Percentiles rank a stretch among this genome's conserved stretches.
These are phyloP conservation scores for Perilla frutescens DNA, from an alignment of 257 asterid species.

Conservation along the genomic window DNA sequence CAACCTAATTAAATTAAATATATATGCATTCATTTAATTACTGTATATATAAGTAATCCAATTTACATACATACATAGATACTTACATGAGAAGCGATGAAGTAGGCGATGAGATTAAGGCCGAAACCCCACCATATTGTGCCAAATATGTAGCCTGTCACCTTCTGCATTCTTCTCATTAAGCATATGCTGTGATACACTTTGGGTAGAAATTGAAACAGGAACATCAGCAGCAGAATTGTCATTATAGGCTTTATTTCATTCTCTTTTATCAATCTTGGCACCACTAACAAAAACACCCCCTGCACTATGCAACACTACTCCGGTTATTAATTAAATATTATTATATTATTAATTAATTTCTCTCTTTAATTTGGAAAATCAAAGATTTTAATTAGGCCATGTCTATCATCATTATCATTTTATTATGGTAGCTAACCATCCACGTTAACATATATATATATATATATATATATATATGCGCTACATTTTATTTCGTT, in stretches of 20 bases:
- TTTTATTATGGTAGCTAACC: neutral
- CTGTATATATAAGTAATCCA: too few relatives aligned
- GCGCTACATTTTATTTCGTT: too few relatives aligned
- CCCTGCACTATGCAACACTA: constrained; percentile 45
- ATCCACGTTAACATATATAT: too few relatives aligned
- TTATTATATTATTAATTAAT: too few relatives aligned
- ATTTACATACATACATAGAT: too few relatives aligned
- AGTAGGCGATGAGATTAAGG: constrained; percentile 93
- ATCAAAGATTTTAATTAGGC: too few relatives aligned
- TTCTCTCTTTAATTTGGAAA: too few relatives aligned
- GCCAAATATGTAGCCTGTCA: constrained; percentile 90
- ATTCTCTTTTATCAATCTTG: constrained; percentile 71
- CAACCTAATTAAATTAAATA: constrained; percentile 54
- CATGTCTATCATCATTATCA: too few relatives aligned
- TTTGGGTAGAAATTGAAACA: constrained; percentile 89
- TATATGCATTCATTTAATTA: too few relatives aligned
- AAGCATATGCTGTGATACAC: constrained; percentile 78
- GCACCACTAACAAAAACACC: constrained; percentile 84
- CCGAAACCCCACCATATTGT: constrained; percentile 99
- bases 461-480: too few relatives aligned
- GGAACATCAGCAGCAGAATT: constrained; percentile 69
- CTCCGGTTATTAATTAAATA: too few relatives aligned
- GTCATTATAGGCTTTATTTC: constrained; percentile 68
- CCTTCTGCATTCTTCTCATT: constrained; percentile 91
- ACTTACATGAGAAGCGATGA: constrained; percentile 95